Percentiles rank a stretch among this genome's conserved stretches.
phyloP scores from a whole-genome alignment of 176 grass and related monocot genomes.

The Ensete ventricosum region DNA sequence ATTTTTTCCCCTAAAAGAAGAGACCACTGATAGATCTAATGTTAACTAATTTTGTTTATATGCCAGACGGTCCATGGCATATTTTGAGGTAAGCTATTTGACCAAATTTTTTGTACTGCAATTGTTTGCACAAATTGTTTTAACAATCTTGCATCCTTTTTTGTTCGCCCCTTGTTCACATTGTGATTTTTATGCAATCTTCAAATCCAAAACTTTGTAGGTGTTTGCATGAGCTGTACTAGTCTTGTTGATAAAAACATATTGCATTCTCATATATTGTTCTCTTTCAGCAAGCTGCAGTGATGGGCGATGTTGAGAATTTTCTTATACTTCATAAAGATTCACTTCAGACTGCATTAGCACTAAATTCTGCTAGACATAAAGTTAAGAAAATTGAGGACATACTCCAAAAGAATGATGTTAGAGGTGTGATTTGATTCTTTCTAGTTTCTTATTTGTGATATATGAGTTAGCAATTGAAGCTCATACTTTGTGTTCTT shows the following conservation, averaged over 20 bases:
- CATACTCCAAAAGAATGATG: conserved; percentile 36
- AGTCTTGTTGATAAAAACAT: not conserved
- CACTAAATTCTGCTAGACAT: conserved; percentile 48
- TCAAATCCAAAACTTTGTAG: not conserved
- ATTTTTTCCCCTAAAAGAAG: no score
- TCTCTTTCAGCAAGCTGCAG: conserved; percentile 46
- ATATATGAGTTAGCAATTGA: not conserved
- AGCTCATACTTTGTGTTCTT: not conserved
- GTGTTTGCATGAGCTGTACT: not conserved
- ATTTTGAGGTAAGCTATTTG: not conserved
- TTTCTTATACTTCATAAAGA: conserved; percentile 59
- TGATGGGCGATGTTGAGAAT: conserved; percentile 48
- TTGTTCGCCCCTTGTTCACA: not conserved
- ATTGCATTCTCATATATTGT: conserved; percentile 1
- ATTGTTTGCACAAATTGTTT: conserved; percentile 9
- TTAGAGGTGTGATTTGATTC: conserved; percentile 28
- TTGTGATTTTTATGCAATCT: not conserved
- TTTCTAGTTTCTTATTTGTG: conserved; percentile 10
- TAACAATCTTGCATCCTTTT: not conserved
- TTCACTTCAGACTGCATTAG: conserved; percentile 40
- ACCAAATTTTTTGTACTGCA: not conserved
- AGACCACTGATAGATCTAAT: no score
- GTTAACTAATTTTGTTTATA: not conserved
- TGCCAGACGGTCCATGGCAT: not conserved
- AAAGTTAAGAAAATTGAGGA: conserved; percentile 57